Evolutionary conservation across 2,329 filamentous ascomycete genomes (phyloP), one percentile per base, ranked within the genome.

Genomic region (Xylaria sp.): DNA sequence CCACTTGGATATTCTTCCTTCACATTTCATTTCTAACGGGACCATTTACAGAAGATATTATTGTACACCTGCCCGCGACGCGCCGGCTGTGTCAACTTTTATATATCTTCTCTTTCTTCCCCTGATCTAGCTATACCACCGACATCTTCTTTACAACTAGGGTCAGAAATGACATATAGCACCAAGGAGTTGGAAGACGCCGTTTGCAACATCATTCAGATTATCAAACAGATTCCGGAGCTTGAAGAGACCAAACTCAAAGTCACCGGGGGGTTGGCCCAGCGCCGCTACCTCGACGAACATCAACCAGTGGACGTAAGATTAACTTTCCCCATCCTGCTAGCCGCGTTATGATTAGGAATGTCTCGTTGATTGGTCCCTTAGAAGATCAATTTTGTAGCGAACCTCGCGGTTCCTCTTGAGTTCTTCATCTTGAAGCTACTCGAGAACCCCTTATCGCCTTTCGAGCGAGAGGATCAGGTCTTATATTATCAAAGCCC

Each of bases 381-480:
- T 6, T 26, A 77, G 76, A 74, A 72, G 15, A 74, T 77, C 61
- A 73, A 76, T 40, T 74, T 77, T 54, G 70, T 77, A 54, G 75
- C 70, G 42, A 72, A 73, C 59, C 65, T 75, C 49, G 70, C 69
- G 17, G 72, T 71, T 9, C 69, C 66, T 11, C 71, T 73, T 13
- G 70, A 73, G 49, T 68, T 63, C 28, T 38, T 77, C 33, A 72
- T 71, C 68, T 71, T 68, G 65, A 72, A 67, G 20, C 40, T 77
- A 11, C 67, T 77, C 0, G 69, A 73, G 10, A 68, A 54, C 26
- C 73, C 74, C 5, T 58, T 62, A 10, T 75, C 75, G 17, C 74
- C 74, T 40, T 77, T 77, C 62, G 64, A 63, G 31, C 58, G 65
- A 54, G 59, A 65, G 3, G 63, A 70, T 26, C 71, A 75, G 53